These are phyloP conservation scores for Suillus subluteus DNA, from an alignment of 768 basidiomycete species.

Conservation along the genomic window DNA sequence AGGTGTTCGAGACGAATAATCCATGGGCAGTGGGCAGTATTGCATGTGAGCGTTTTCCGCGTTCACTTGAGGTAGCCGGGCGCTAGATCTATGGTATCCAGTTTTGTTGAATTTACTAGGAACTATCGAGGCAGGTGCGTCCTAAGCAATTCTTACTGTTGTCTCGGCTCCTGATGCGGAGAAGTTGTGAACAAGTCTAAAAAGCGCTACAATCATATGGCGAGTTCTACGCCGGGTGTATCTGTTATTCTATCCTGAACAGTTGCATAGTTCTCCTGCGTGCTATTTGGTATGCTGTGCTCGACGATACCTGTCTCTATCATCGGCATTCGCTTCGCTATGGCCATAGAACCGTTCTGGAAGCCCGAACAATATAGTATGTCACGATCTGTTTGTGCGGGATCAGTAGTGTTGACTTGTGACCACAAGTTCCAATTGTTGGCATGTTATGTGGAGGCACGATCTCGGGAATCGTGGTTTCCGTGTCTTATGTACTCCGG, in stretches of 20 bases:
- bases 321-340: constrained; percentile 74
- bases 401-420: neutral
- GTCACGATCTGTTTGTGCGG: constrained; percentile 20
- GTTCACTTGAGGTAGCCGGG: neutral
- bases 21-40: constrained; percentile 77
- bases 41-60: constrained; percentile 52
- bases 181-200: constrained; percentile 80
- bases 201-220: constrained; percentile 76
- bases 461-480: constrained; percentile 75
- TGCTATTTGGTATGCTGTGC: constrained; percentile 69
- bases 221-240: constrained; percentile 26
- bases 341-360: constrained; percentile 83
- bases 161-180: neutral
- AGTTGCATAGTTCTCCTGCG: constrained; percentile 55
- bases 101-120: constrained; percentile 77
- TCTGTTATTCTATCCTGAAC: constrained; percentile 16
- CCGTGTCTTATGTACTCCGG: constrained; percentile 69
- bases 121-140: constrained; percentile 74
- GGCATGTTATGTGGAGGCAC: constrained; percentile 88
- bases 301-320: constrained; percentile 82
- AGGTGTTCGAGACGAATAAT: constrained; percentile 76
- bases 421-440: constrained; percentile 69
- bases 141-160: neutral
- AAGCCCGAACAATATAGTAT: constrained; percentile 78
- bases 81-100: constrained; percentile 25